phyloP scores from a whole-genome alignment of 768 basidiomycete genomes.

The Amanita exitialis region DNA sequence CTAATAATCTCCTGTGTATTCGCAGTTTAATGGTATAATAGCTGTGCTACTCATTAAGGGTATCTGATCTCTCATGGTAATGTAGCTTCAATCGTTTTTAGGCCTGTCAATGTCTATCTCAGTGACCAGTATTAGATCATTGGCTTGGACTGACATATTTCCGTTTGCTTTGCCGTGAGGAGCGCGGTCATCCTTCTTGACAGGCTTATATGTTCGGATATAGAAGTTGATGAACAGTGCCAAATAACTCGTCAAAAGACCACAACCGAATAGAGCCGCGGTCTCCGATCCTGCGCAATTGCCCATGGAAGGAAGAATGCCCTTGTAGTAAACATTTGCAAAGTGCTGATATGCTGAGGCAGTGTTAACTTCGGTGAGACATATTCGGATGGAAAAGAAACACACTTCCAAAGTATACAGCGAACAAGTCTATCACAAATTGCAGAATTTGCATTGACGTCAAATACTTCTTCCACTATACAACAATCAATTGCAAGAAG shows the following conservation, averaged over 20 bases:
- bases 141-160: slow-evolving; percentile 13
- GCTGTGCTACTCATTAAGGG: background rate
- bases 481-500: background rate
- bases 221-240: slow-evolving; percentile 95
- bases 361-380: slow-evolving; percentile 3
- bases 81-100: slow-evolving; percentile 3
- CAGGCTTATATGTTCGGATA: slow-evolving; percentile 71
- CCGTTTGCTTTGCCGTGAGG: slow-evolving; percentile 33
- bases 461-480: slow-evolving; percentile 96
- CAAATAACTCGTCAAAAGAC: slow-evolving; percentile 81
- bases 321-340: slow-evolving; percentile 49
- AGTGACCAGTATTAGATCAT: background rate
- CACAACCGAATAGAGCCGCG: slow-evolving; percentile 86
- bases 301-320: slow-evolving; percentile 54
- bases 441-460: slow-evolving; percentile 96
- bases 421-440: slow-evolving; percentile 84
- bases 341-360: slow-evolving; percentile 72
- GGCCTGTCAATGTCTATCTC: background rate
- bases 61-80: background rate
- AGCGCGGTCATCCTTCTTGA: slow-evolving; percentile 32
- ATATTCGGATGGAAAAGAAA: slow-evolving; percentile 13
- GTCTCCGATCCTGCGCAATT: slow-evolving; percentile 85
- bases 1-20: background rate
- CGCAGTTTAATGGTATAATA: slow-evolving; percentile 4
- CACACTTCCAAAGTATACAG: slow-evolving; percentile 94